Evolutionary conservation across 1,284 basidiomycete species (phyloP).

Genomic region (Pholiota adiposa): DNA sequence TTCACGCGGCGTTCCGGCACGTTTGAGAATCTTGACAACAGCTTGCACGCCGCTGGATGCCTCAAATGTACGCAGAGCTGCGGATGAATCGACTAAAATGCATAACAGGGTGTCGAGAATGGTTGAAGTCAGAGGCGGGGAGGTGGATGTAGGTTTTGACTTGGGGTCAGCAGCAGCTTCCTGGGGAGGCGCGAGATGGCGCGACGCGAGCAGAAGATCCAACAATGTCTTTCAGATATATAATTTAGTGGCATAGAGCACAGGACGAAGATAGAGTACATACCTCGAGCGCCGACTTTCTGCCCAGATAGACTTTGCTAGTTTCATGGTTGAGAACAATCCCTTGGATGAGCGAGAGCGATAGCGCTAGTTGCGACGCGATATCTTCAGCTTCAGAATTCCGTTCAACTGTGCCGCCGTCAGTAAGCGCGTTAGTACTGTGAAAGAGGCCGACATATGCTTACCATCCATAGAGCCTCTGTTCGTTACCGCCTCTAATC

Average conservation of each 20-base stretch:
- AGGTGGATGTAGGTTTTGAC: constrained; percentile 23
- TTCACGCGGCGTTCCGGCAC: constrained; percentile 79
- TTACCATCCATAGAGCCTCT: constrained; percentile 29
- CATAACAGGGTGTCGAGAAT: constrained; percentile 84
- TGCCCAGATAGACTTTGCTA: constrained; percentile 74
- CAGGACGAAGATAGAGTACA: constrained; percentile 25
- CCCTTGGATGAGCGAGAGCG: constrained; percentile 79
- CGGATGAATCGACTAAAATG: constrained; percentile 80
- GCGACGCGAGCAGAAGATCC: constrained; percentile 70
- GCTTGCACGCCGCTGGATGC: constrained; percentile 74
- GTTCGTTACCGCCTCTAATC: constrained; percentile 44
- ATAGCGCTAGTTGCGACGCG: constrained; percentile 55
- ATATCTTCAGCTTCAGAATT: constrained; percentile 47
- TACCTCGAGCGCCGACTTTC: constrained; percentile 76
- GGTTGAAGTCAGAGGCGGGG: constrained; percentile 48
- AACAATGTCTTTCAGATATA: constrained; percentile 54
- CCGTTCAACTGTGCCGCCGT: constrained; percentile 46
- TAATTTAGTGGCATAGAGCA: not conserved
- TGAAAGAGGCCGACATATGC: not conserved
- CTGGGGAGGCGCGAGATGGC: constrained; percentile 51
- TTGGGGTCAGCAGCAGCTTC: constrained; percentile 19
- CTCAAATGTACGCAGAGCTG: constrained; percentile 78
- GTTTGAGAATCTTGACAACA: constrained; percentile 83
- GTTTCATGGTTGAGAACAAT: constrained; percentile 70
- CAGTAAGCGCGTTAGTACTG: not conserved